Evolutionary conservation across 1,284 basidiomycete species (phyloP), one percentile per base, ranked within the genome.

Genomic region (Apiotrichum montevideense): DNA sequence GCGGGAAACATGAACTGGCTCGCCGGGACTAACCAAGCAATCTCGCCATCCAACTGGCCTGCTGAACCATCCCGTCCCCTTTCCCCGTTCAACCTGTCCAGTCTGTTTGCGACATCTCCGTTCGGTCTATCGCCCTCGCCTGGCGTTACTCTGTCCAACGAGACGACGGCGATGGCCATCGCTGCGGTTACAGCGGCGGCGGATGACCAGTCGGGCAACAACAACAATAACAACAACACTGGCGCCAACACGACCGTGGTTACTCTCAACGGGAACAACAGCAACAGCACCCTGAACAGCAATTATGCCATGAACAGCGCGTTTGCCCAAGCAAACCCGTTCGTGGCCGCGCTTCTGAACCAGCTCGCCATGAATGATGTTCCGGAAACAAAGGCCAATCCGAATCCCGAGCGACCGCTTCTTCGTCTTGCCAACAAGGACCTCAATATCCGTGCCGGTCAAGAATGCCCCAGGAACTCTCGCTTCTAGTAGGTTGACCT

Each of bases 361-460:
- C 67, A 69, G 56, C 58, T 74, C 11, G 69, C 68, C 14, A 67
- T 63, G 56, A 63, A 69, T 54, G 73, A 74, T 6, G 65, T 70
- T 2, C 73, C 72, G 6, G 68, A 72, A 35, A 73, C 67, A 2
- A 47, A 57, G n/a, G 52, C 61, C 1, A 76, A 74, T 51, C 68
- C 71, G 6, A 73, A 76, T 54, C 70, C 74, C 0, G 75, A 77
- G 63, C 59, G 73, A 7, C 76, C 76, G 0, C 54, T 77, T 13
- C 59, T 77, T 10, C 63, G 73, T 8, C 57, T 77, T 0, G 65
- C 63, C 4, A 63, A 44, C 57, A 58, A 56, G 52, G 57, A 56
- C 39, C 39, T 56, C 11, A n/a, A 54, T 7, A 35, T 52, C 11
- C 57, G 60, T n/a, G 42, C 55, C 1, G 60, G 60, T 11, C 52